phyloP scores from a whole-genome alignment of 2,329 filamentous ascomycete species.

The Aureobasidium sp. region DNA sequence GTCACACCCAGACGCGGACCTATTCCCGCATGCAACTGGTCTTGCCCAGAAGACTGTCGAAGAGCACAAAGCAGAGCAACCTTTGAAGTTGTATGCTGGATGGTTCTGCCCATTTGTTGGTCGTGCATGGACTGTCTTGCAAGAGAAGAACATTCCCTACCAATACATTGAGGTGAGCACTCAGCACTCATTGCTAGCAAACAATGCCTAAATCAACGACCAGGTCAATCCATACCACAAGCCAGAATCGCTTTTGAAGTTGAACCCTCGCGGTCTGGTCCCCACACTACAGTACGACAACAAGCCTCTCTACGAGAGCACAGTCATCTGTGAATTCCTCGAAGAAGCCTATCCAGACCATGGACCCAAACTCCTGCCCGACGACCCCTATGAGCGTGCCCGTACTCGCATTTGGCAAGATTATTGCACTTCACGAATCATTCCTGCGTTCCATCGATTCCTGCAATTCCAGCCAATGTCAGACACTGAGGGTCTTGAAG shows the following conservation, averaged over 20 bases:
- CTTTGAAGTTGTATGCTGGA: slow-evolving; percentile 28
- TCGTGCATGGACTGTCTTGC: slow-evolving; percentile 62
- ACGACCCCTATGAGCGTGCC: slow-evolving; percentile 56
- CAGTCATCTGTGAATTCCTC: slow-evolving; percentile 65
- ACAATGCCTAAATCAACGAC: not conserved
- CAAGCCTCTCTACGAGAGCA: slow-evolving; percentile 64
- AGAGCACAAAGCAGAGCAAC: slow-evolving; percentile 24
- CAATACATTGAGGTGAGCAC: slow-evolving; percentile 35
- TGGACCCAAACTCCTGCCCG: slow-evolving; percentile 47
- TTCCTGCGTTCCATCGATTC: slow-evolving; percentile 61
- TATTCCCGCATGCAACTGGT: slow-evolving; percentile 39
- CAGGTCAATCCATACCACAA: slow-evolving; percentile 75
- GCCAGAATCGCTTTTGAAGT: slow-evolving; percentile 54
- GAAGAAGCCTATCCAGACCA: slow-evolving; percentile 58
- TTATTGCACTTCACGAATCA: slow-evolving; percentile 57
- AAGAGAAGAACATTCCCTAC: slow-evolving; percentile 65
- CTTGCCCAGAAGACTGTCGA: slow-evolving; percentile 32
- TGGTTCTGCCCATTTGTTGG: slow-evolving; percentile 55
- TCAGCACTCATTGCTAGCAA: slow-evolving; percentile 27
- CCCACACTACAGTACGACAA: slow-evolving; percentile 53
- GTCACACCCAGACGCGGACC: slow-evolving; percentile 34
- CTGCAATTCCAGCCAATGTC: slow-evolving; percentile 40
- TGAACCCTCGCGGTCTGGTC: slow-evolving; percentile 69
- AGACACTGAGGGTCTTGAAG: slow-evolving; percentile 33
- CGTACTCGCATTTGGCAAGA: slow-evolving; percentile 65